Evolutionary conservation across 1,139 yeast genomes (phyloP), one percentile per base, ranked within the genome.

Genomic region (Tardiomyces depauwii): DNA sequence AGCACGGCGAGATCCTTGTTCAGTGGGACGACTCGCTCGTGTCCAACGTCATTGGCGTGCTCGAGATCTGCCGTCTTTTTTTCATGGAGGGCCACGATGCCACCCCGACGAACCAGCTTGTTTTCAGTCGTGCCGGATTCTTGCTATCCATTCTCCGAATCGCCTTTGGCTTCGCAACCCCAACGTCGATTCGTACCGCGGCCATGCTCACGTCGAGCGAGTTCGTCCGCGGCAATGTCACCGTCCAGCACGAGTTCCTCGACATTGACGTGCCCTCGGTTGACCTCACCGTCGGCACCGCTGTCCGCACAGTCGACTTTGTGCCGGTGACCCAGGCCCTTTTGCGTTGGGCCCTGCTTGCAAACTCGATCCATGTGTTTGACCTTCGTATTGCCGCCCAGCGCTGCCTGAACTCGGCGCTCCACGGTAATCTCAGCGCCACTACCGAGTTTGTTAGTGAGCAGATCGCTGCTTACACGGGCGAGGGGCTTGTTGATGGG

Each of bases 241-340:
- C 68, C 10, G 72, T 83, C 36, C 96, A 88, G 62, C 67, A 67
- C 21, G 78, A 78, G 51, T 82, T 91, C 57, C 73, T 88, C 2
- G 79, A 78, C 47, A 80, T 89, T 19, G 97, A 91, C 61, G 96
- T 91, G 5, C 98, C 98, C 0, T 86, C 81, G 58, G 70, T 88
- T 49, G 96, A 88, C 59, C 88, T 96, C 9, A 74, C 86, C n/a
- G 63, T 82, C 49, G 57, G 67, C 10, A 52, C 55, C 36, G 53
- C 55, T 11, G 52, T 50, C 5, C 47, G 53, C 16, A 56, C 53
- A 16, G 65, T 66, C 0, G 49, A 46, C 6, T 57, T 72, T 4
- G 61, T 80, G 9, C 93, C 96, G 0, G 94, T 85, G 0, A 72
- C 85, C 0, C 72, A 76, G 38, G 88, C 94, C 0, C 68, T 91